Base-by-base conservation (phyloP, 2,329 filamentous ascomycete species). In the Aspergillaceae sp. region DNA sequence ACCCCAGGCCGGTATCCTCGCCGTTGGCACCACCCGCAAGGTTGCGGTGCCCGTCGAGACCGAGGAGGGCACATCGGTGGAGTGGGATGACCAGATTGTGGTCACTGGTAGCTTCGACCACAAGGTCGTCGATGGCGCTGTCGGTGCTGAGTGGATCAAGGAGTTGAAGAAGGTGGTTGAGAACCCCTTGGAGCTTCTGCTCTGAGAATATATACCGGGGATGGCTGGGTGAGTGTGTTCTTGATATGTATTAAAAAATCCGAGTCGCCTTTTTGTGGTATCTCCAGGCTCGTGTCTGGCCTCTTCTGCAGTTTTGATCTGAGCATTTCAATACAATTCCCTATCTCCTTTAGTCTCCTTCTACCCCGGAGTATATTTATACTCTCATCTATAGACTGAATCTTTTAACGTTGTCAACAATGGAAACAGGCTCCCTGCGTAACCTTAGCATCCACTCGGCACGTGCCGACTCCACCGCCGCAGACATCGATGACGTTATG, bases 111-210 rank as follows among this genome's bases (percentile, higher is more conserved):
- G 87, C 77, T 98, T 98, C 69, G 92, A 98, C 77, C 92, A 98
- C 83, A 95, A 95, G 80, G 90, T 97, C 43, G 84, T 98, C 8
- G 92, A 98, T 67, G 92, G 92, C 54, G 92, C 90, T 36, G 87
- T 97, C 48, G 94, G 92, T 64, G 92, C 84, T 49, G 92, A 98
- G 72, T 98, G 91, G 83, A 88, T 98, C 72, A 83, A 81, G 70
- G 92, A 94, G 76, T 76, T 98, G 70, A 98, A 98, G 86, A 91
- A 90, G 80, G 87, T 89, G 44, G 76, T 98, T 50, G 92, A 98
- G 83, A 96, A 95, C 79, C 92, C 92, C 56, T 79, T 98, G 58
- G 87, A 94, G 76, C 79, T 98, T 58, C 77, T 98, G 69, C 79
- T 98, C 19, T 19, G 19, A 19, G 19, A 19, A 19, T 19, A 19